phyloP scores from a whole-genome alignment of 2,329 filamentous ascomycete genomes.

The Phialemonium atrogriseum region DNA sequence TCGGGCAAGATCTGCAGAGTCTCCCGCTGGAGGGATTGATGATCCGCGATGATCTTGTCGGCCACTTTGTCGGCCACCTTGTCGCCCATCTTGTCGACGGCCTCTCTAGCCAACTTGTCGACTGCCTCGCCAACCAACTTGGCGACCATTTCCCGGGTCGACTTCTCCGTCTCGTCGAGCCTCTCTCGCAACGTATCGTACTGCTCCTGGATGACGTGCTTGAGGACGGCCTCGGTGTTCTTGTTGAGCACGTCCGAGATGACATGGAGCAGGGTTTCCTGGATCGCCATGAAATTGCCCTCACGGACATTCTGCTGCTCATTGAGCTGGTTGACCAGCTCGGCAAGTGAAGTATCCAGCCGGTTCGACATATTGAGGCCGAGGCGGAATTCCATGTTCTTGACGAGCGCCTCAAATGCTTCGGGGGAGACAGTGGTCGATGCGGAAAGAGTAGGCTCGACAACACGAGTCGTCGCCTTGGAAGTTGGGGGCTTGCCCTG shows the following conservation, averaged over 20 bases:
- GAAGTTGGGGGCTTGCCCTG: slow-evolving; percentile 22
- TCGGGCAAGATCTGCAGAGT: slow-evolving; percentile 62
- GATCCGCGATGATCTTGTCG: slow-evolving; percentile 35
- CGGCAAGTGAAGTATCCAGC: slow-evolving; percentile 42
- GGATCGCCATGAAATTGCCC: slow-evolving; percentile 45
- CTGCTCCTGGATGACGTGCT: slow-evolving; percentile 66
- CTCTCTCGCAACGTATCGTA: no score
- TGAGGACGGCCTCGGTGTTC: slow-evolving; percentile 63
- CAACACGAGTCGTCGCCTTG: slow-evolving; percentile 20
- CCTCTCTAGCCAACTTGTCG: slow-evolving; percentile 56
- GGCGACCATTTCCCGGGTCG: no score
- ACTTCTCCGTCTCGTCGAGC: no score
- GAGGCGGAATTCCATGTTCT: slow-evolving; percentile 44
- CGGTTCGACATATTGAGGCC: slow-evolving; percentile 35
- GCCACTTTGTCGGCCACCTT: no score
- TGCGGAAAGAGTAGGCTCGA: slow-evolving; percentile 17
- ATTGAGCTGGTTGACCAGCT: slow-evolving; percentile 53
- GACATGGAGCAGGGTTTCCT: slow-evolving; percentile 49
- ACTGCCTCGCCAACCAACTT: no score
- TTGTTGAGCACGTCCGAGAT: slow-evolving; percentile 53
- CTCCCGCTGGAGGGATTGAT: slow-evolving; percentile 55
- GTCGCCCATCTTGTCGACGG: slow-evolving; percentile 64
- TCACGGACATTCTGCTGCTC: slow-evolving; percentile 31
- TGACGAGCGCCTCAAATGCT: slow-evolving; percentile 44
- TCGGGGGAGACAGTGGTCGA: slow-evolving; percentile 30